These are phyloP conservation scores for Diaporthe capsici DNA, from an alignment of 2,329 filamentous ascomycete species.

Conservation along the genomic window DNA sequence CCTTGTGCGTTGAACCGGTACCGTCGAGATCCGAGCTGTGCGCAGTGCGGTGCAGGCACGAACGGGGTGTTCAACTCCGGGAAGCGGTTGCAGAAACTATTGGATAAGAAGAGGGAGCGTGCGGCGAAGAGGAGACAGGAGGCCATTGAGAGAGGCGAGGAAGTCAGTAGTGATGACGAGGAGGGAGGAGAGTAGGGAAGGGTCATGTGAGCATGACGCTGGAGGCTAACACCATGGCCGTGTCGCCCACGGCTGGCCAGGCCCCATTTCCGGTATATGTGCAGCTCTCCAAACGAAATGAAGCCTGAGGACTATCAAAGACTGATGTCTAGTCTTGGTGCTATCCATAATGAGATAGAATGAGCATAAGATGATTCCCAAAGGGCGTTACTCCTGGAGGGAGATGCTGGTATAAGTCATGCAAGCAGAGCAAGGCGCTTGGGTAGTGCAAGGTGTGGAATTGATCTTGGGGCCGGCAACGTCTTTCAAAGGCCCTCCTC, in stretches of 20 bases:
- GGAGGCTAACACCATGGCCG: background rate
- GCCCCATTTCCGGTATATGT: background rate
- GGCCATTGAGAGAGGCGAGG: conserved; percentile 65
- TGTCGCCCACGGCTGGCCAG: background rate
- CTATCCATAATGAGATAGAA: background rate
- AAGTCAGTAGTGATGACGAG: conserved; percentile 62
- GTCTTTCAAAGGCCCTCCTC: background rate
- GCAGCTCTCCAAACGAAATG: background rate
- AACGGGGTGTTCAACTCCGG: conserved; percentile 92
- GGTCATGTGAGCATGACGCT: background rate
- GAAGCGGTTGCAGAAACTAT: conserved; percentile 83
- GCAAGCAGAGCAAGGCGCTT: background rate
- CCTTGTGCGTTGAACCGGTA: conserved; percentile 89
- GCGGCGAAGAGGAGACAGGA: conserved; percentile 70
- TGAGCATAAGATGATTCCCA: background rate
- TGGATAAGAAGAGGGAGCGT: conserved; percentile 79
- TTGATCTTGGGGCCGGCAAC: background rate
- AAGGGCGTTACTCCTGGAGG: background rate
- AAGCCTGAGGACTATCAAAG: background rate
- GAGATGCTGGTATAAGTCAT: background rate
- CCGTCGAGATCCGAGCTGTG: conserved; percentile 87
- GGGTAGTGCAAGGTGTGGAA: background rate
- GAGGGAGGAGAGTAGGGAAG: conserved; percentile 43
- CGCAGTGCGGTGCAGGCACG: conserved; percentile 86
- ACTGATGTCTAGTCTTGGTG: background rate